phyloP scores from a whole-genome alignment of 768 basidiomycete species.

The Pulveroboletus sp. region DNA sequence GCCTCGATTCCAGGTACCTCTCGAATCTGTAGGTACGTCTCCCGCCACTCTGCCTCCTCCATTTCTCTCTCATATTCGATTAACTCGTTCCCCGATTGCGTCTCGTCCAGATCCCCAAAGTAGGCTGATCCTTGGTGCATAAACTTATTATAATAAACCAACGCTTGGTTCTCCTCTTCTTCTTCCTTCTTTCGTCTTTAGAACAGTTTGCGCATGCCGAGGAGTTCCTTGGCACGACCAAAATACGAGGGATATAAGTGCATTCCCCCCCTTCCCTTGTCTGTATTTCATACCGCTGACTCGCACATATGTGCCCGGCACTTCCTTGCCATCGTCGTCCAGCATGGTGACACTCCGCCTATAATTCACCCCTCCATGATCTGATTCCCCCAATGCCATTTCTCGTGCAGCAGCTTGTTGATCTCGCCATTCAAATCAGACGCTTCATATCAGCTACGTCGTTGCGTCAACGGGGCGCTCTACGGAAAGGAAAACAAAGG shows the following conservation, averaged over 20 bases:
- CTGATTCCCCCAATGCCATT: conserved; percentile 97
- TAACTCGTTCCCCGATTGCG: conserved; percentile 49
- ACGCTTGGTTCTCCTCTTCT: conserved; percentile 91
- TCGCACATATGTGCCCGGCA: conserved; percentile 96
- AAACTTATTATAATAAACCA: conserved; percentile 93
- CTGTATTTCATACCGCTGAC: too few relatives aligned
- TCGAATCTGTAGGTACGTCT: conserved; percentile 52
- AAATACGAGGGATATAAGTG: too few relatives aligned
- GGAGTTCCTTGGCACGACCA: conserved; percentile 92
- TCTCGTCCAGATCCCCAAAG: conserved; percentile 89
- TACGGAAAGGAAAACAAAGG: background rate
- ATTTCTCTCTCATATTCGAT: conserved; percentile 65
- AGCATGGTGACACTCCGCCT: conserved; percentile 89
- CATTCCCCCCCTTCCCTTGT: too few relatives aligned
- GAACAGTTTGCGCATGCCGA: conserved; percentile 92
- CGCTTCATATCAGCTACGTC: conserved; percentile 88
- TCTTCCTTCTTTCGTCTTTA: conserved; percentile 80
- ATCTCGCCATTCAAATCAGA: conserved; percentile 97
- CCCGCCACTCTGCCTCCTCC: conserved; percentile 74
- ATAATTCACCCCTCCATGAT: conserved; percentile 98
- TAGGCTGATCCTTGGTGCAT: conserved; percentile 83
- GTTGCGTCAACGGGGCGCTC: background rate
- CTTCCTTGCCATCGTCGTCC: conserved; percentile 93
- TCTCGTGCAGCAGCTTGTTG: conserved; percentile 92
- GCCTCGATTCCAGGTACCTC: conserved; percentile 48